phyloP scores from a whole-genome alignment of 148 eudicot genomes.

The Nepenthes gracilis region DNA sequence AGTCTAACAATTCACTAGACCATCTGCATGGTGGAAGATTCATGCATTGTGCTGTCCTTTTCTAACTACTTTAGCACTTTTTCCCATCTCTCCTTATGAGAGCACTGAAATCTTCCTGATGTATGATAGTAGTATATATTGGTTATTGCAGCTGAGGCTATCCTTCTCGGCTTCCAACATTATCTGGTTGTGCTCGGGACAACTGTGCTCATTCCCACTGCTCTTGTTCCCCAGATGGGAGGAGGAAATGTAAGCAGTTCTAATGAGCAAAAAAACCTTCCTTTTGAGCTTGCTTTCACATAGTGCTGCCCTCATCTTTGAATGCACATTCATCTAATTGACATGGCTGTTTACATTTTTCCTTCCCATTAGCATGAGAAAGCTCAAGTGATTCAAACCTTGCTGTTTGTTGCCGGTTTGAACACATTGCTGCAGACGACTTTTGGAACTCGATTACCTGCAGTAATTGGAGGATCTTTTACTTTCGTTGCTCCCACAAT shows the following conservation, averaged over 20 bases:
- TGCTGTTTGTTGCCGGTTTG: conserved; percentile 91
- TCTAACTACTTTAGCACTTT: not conserved
- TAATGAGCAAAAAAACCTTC: not conserved
- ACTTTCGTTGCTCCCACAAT: conserved; percentile 91
- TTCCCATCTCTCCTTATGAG: not conserved
- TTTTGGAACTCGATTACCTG: conserved; percentile 90
- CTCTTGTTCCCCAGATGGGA: conserved; percentile 81
- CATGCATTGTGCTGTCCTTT: no score
- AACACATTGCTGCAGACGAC: conserved; percentile 77
- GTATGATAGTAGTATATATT: not conserved
- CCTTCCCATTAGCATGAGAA: conserved; percentile 58
- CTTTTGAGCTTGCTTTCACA: not conserved
- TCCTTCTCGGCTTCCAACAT: conserved; percentile 81
- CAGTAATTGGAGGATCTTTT: conserved; percentile 91
- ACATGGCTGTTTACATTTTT: not conserved
- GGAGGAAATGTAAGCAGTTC: conserved; percentile 59
- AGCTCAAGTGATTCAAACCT: conserved; percentile 91
- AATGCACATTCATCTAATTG: not conserved
- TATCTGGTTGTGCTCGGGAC: conserved; percentile 89
- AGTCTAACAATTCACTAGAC: no score
- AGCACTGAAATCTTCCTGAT: not conserved
- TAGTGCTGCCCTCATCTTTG: not conserved
- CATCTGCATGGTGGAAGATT: no score
- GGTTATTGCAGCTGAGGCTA: conserved; percentile 62
- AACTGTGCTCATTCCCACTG: conserved; percentile 71